Percentiles rank a stretch among this genome's conserved stretches.
Evolutionary conservation across 768 basidiomycete genomes (phyloP).

Genomic region (Phallus indusiatus): DNA sequence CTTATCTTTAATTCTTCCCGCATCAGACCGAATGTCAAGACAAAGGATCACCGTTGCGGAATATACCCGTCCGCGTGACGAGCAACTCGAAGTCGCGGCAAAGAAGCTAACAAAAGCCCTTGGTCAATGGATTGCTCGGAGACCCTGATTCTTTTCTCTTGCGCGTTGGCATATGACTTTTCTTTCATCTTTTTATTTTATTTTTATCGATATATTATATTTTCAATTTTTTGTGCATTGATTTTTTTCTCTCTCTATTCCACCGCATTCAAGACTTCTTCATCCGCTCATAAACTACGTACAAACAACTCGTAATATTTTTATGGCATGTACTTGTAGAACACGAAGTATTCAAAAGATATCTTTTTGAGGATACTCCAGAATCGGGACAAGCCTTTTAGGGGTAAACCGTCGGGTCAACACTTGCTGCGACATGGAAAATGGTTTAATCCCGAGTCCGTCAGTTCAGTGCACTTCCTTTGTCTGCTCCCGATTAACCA

Average conservation of each 20-base stretch:
- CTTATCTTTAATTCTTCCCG: neutral
- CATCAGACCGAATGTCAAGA: neutral
- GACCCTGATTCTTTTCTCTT: neutral
- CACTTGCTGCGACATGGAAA: no score
- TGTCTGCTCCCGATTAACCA: no score
- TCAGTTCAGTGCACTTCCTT: no score
- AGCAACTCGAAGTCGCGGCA: conserved; percentile 48
- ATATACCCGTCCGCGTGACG: conserved; percentile 28
- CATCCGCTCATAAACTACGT: neutral
- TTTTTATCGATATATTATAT: neutral
- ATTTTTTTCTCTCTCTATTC: neutral
- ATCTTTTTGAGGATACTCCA: neutral
- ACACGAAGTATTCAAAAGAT: neutral
- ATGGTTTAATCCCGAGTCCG: no score
- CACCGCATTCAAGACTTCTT: neutral
- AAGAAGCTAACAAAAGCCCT: conserved; percentile 42
- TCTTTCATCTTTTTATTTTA: neutral
- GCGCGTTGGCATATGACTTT: neutral
- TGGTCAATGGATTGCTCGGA: conserved; percentile 25
- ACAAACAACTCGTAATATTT: neutral
- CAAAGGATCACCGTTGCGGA: conserved; percentile 11
- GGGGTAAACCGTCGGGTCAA: no score
- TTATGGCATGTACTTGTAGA: neutral
- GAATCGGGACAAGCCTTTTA: no score
- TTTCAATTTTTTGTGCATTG: neutral